Base-by-base conservation (phyloP, 345 rosid genomes). In the Limnanthes douglasii region DNA sequence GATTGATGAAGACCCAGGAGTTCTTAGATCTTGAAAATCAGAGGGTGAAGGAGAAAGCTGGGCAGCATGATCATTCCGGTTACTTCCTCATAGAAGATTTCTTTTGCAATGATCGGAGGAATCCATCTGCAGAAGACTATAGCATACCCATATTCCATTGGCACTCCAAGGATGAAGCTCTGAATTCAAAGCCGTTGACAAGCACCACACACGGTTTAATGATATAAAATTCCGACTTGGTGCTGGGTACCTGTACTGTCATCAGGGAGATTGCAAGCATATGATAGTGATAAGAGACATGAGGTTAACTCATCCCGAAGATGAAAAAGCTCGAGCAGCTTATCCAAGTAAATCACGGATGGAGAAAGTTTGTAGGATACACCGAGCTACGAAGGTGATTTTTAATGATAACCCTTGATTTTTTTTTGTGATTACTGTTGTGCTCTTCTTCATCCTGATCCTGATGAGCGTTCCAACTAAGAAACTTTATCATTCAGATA, bases 211-310 rank as follows among this genome's bases (percentile, higher is more conserved):
- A 31, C 59, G 67, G 34, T 74, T 88, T 52, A 57, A 74, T 46
- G 84, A 83, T 45, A 41, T 79, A 47, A 66, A 60, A 54, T 74
- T 83, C 69, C 71, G 66, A 45, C 71, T 83, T 8, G 97, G 95
- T 59, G 86, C 95, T 14, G 75, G 62, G 11, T 88, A 83, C 50
- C 66, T 83, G 18, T 88, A 76, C 30, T 83, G 90, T 54, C 97
- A 88, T n/a, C 65, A 84, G 97, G 95, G 97, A 38, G 78, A 59
- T 29, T 84, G 98, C 70, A 83, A 72, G 68, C 95, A 88, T 63
- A 65, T 62, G 39, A 43, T 88, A 24, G 77, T 83, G 37, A 66
- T 90, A 24, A 43, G 86, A 25, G 95, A 90, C 64, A 75, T 80
- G 92, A 78, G 94, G 61, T 50, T 70, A 65, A 62, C 61, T 48